A percentile compares a stretch with the other conserved stretches of the same genome.
phyloP scores from a whole-genome alignment of 164 flowering plant genomes.

The Echeveria elegans region DNA sequence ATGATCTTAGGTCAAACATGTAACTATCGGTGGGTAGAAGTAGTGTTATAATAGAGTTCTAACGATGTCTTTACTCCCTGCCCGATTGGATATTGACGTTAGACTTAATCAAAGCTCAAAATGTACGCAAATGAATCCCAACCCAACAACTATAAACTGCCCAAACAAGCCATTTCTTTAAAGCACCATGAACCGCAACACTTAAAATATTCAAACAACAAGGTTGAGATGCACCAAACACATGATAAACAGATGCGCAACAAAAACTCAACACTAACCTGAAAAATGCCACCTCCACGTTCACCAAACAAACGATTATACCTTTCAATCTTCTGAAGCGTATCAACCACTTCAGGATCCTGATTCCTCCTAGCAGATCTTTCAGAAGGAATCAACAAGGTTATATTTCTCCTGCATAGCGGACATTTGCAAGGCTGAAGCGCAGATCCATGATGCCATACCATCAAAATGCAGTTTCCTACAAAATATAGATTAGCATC shows the following conservation, averaged over 20 bases:
- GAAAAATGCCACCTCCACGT: conserved; percentile 32
- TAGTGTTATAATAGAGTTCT: too few relatives aligned
- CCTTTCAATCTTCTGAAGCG: conserved; percentile 36
- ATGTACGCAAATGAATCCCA: too few relatives aligned
- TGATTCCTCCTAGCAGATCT: conserved; percentile 26
- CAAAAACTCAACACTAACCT: conserved; percentile 42
- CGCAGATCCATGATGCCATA: conserved; percentile 70
- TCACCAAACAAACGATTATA: conserved; percentile 74
- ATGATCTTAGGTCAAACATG: neutral
- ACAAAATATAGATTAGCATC: neutral
- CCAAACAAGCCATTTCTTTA: too few relatives aligned
- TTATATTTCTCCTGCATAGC: conserved; percentile 69
- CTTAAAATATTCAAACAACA: too few relatives aligned
- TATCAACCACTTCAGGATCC: conserved; percentile 37
- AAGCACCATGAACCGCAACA: too few relatives aligned
- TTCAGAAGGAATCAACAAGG: conserved; percentile 66
- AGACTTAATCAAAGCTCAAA: too few relatives aligned
- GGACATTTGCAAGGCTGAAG: conserved; percentile 86
- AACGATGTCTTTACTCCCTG: too few relatives aligned
- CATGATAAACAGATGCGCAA: neutral
- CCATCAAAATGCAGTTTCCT: conserved; percentile 75
- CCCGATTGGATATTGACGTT: too few relatives aligned
- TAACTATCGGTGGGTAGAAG: too few relatives aligned
- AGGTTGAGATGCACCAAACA: too few relatives aligned
- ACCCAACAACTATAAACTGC: too few relatives aligned